phyloP scores from a whole-genome alignment of 305 asterid genomes.

The Withania somnifera region DNA sequence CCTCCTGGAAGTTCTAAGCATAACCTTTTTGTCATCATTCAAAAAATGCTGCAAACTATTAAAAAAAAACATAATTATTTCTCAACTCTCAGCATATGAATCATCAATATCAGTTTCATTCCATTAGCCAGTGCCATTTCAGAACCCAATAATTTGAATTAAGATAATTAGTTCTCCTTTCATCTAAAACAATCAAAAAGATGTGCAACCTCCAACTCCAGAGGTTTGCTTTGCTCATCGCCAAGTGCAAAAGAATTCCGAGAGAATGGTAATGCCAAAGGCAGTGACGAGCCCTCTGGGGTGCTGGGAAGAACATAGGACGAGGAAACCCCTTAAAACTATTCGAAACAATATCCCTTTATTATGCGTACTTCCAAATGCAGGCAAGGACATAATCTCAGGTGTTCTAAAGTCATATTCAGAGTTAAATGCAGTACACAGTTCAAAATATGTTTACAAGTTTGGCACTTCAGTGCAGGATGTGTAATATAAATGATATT shows the following conservation, averaged over 20 bases:
- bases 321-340: neutral
- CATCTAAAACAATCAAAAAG: neutral
- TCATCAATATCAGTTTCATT: neutral
- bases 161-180: neutral
- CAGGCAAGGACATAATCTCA: neutral
- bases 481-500: neutral
- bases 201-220: neutral
- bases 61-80: neutral
- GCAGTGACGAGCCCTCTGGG: neutral
- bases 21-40: neutral
- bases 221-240: neutral
- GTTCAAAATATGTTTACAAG: neutral
- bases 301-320: neutral
- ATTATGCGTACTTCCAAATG: neutral
- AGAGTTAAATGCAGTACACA: neutral
- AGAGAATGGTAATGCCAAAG: neutral
- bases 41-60: neutral
- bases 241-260: neutral
- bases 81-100: neutral
- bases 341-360: neutral
- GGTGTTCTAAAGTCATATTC: neutral
- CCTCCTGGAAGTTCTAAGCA: neutral
- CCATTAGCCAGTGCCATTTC: neutral
- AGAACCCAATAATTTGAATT: neutral
- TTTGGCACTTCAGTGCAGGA: neutral